These are phyloP conservation scores for Aspergillus ibericus DNA, from an alignment of 2,329 filamentous ascomycete genomes.

Conservation along the genomic window DNA sequence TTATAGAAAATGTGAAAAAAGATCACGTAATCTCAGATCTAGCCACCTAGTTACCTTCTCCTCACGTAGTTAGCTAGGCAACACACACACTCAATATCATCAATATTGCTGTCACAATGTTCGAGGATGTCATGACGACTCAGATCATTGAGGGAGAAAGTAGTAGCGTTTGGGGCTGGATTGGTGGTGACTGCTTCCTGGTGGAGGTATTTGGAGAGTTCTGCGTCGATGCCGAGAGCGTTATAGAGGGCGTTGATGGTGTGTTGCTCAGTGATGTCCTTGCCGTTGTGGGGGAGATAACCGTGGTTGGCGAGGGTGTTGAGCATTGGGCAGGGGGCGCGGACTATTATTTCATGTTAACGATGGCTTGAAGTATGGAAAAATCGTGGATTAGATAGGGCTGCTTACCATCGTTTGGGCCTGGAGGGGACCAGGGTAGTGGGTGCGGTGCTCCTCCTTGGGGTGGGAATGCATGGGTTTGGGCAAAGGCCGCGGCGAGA, in stretches of 20 bases:
- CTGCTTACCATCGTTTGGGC: not conserved
- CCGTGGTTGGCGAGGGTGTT: constrained; percentile 45
- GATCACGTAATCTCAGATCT: no score
- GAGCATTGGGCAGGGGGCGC: constrained; percentile 41
- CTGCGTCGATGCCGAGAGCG: constrained; percentile 8
- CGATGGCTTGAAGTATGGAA: not conserved
- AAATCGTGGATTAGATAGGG: not conserved
- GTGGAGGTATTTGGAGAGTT: constrained; percentile 3
- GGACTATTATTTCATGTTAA: constrained; percentile 7
- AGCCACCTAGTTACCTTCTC: no score
- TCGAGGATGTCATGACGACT: constrained; percentile 17
- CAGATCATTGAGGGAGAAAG: constrained; percentile 17
- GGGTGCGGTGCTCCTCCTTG: not conserved
- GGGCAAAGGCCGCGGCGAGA: not conserved
- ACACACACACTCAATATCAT: no score
- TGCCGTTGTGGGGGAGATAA: constrained; percentile 43
- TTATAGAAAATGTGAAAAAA: no score
- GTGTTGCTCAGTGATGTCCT: constrained; percentile 36
- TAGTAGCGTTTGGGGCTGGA: constrained; percentile 21
- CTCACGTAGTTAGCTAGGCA: no score
- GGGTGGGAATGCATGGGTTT: not conserved
- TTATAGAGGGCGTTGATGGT: constrained; percentile 26
- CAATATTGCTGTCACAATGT: constrained; percentile 25
- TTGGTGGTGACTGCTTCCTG: constrained; percentile 22
- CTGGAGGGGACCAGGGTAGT: not conserved